Base-by-base conservation (phyloP, 2,329 filamentous ascomycete genomes). In the Sporothrix schenckii region DNA sequence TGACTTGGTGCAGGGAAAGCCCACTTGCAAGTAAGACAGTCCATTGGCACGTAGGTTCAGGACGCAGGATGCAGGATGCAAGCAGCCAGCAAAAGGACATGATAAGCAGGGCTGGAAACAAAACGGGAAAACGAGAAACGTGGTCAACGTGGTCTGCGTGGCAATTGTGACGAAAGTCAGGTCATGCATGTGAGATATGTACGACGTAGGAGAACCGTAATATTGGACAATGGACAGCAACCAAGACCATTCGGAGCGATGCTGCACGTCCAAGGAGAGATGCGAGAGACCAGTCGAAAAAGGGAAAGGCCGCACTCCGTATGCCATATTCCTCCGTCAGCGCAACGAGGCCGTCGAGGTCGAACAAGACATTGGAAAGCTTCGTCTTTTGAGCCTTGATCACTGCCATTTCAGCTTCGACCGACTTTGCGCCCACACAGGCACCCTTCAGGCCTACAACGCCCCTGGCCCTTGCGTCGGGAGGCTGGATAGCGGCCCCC, bases 211-310 rank as follows among this genome's bases (percentile, higher is more conserved):
- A 52, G n/a, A 56, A 56, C 3, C 6, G 13, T n/a, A 19, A 54
- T 30, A 54, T 5, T 27, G 19, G 10, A 13, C 27, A 56, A n/a
- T n/a, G n/a, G n/a, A n/a, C n/a, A n/a, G 21, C 3, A 10, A 6
- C 19, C 21, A 19, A 60, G 56, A 61, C 56, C 41, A 21, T 44
- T 3, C 34, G 1, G 21, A 44, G 56, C 56, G 34, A 61, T 61
- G n/a, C 56, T 61, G 56, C 34, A 61, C 56, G 34, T 13, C 39
- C 56, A 72, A 69, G 69, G 56, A 69, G 58, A 71, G 49, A 44
- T 44, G 44, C n/a, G 7, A 30, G 27, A 3, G 27, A 30, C 27
- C 27, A 30, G 27, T 5, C 27, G 19, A 61, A 44, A 44, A 41
- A 44, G 16, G 5, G 34, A 61, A 34, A 39, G 34, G 2, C 27